Evolutionary conservation across 495 filamentous ascomycete genomes (phyloP).

Genomic region (Collariella sp.): DNA sequence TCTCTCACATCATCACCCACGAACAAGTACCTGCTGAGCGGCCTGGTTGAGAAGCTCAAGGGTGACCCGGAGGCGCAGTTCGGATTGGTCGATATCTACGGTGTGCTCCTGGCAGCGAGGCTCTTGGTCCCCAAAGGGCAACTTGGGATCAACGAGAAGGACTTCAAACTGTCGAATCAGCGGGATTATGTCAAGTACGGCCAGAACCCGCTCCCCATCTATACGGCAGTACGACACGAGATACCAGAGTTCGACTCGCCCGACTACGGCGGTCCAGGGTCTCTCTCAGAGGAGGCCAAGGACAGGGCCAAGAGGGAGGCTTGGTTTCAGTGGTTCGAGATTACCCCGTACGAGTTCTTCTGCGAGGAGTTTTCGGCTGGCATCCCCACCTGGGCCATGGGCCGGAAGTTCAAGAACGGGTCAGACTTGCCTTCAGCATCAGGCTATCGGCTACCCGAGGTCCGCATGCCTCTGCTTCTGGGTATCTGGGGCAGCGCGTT

Average conservation of each 20-base stretch:
- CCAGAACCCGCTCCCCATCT: constrained; percentile 81
- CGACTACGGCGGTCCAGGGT: constrained; percentile 37
- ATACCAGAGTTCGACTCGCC: constrained; percentile 58
- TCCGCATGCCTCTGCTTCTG: constrained; percentile 70
- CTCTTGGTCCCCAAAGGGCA: constrained; percentile 80
- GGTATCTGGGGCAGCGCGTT: constrained; percentile 95
- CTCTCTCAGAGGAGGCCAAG: constrained; percentile 42
- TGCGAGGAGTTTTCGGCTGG: constrained; percentile 83
- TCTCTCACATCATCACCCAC: constrained; percentile 74
- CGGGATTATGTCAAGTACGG: constrained; percentile 61
- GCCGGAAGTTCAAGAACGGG: constrained; percentile 70
- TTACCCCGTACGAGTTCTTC: constrained; percentile 92
- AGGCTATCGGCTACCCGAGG: constrained; percentile 63
- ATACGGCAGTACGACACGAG: constrained; percentile 89
- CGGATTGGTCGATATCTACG: constrained; percentile 88
- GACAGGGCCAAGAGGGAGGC: constrained; percentile 61
- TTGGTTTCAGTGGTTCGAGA: constrained; percentile 99
- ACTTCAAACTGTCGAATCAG: constrained; percentile 87
- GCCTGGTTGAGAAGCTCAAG: constrained; percentile 81
- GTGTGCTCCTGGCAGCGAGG: constrained; percentile 71
- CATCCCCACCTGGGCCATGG: constrained; percentile 90
- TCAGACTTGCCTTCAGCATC: constrained; percentile 46
- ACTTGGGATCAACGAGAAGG: constrained; percentile 58
- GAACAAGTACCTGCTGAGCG: constrained; percentile 83
- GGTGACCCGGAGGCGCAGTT: constrained; percentile 73